A percentile compares a stretch with the other conserved stretches of the same genome.
These are phyloP conservation scores for Asparagopsis taxiformis DNA, from an alignment of 31 red algal species.

Conservation along the genomic window DNA sequence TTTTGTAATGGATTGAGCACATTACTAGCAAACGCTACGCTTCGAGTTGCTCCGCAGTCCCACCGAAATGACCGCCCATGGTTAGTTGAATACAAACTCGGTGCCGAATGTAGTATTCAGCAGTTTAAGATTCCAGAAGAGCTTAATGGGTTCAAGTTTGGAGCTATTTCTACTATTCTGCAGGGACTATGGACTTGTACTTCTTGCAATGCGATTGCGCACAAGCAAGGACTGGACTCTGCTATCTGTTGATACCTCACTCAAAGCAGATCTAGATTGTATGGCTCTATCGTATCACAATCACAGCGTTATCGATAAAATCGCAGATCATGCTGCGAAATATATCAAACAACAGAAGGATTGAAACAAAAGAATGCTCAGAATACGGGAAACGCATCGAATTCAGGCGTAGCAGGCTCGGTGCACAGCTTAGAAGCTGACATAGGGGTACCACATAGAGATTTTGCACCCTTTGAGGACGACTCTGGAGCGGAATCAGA, in stretches of 20 bases:
- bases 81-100: slow-evolving; percentile 69
- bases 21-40: slow-evolving; percentile 71
- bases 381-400: background rate
- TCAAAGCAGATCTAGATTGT: slow-evolving; percentile 16
- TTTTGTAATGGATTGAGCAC: slow-evolving; percentile 90
- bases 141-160: slow-evolving; percentile 53
- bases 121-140: slow-evolving; percentile 42
- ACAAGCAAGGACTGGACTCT: slow-evolving; percentile 40
- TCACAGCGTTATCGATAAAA: slow-evolving; percentile 34
- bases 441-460: no score
- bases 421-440: slow-evolving; percentile 2
- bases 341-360: slow-evolving; percentile 23
- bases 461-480: no score
- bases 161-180: slow-evolving; percentile 40
- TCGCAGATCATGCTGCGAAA: slow-evolving; percentile 55
- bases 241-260: slow-evolving; percentile 14
- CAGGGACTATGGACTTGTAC: slow-evolving; percentile 71
- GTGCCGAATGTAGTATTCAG: slow-evolving; percentile 64
- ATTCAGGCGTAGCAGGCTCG: background rate
- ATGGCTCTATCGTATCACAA: slow-evolving; percentile 68
- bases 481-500: no score
- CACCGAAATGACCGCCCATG: slow-evolving; percentile 56
- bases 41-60: slow-evolving; percentile 58
- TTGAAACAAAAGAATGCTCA: no score
- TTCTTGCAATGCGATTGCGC: slow-evolving; percentile 44